A percentile compares a stretch with the other conserved stretches of the same genome.
These are phyloP conservation scores for Prunus davidiana DNA, from an alignment of 306 rosid species.

Conservation along the genomic window DNA sequence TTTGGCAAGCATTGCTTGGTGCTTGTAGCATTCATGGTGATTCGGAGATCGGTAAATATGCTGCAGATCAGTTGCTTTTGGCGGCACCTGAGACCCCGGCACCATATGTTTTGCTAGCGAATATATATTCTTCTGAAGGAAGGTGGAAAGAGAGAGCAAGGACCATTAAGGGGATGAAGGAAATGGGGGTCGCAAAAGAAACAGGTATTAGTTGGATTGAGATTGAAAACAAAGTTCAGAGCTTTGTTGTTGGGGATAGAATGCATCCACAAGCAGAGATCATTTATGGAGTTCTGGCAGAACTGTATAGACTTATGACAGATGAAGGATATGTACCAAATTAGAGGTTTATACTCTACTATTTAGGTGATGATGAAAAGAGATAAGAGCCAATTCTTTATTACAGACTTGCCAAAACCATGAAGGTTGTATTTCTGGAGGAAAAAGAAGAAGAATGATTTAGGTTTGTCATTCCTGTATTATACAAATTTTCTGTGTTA, in stretches of 20 bases:
- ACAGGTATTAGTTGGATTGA: slow-evolving; percentile 83
- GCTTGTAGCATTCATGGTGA: slow-evolving; percentile 77
- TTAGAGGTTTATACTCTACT: slow-evolving; percentile 54
- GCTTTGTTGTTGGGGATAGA: slow-evolving; percentile 76
- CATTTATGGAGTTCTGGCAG: slow-evolving; percentile 51
- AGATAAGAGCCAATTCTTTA: slow-evolving; percentile 8
- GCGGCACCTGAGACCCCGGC: slow-evolving; percentile 60
- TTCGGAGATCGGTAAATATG: slow-evolving; percentile 69
- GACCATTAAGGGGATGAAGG: slow-evolving; percentile 75
- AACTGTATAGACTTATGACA: slow-evolving; percentile 48
- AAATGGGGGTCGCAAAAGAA: slow-evolving; percentile 67
- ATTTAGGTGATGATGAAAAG: slow-evolving; percentile 43
- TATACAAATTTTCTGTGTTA: background rate
- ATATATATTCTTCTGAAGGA: slow-evolving; percentile 77
- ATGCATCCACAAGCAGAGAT: slow-evolving; percentile 62
- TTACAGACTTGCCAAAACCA: too few relatives aligned
- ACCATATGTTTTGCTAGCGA: slow-evolving; percentile 75
- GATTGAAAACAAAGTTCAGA: slow-evolving; percentile 61
- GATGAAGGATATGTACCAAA: slow-evolving; percentile 85
- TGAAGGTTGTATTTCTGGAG: background rate
- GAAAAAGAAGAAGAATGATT: background rate
- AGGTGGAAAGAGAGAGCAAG: slow-evolving; percentile 87
- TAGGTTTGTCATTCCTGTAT: slow-evolving; percentile 2
- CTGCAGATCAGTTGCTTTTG: slow-evolving; percentile 55
- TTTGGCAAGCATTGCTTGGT: slow-evolving; percentile 95